Evolutionary conservation across 1,284 basidiomycete genomes (phyloP).

Genomic region (Serendipita sp.): DNA sequence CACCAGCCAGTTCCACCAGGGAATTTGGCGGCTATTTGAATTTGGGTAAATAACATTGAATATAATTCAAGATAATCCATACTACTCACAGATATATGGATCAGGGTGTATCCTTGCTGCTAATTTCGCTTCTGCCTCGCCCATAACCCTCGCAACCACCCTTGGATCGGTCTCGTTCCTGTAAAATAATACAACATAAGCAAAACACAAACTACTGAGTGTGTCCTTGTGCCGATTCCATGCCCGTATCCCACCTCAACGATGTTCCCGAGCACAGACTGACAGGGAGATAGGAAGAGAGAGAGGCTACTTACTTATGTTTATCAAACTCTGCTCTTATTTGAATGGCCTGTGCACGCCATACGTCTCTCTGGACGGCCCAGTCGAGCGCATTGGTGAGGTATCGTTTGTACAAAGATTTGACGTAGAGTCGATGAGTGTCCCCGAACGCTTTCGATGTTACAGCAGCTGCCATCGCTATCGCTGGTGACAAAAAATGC

Average conservation of each 20-base stretch:
- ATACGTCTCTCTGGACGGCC: conserved; percentile 72
- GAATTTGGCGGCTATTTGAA: conserved; percentile 45
- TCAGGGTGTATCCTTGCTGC: conserved; percentile 67
- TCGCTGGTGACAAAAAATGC: background rate
- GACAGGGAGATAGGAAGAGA: background rate
- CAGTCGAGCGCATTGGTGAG: conserved; percentile 81
- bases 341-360: conserved; percentile 69
- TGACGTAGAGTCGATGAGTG: conserved; percentile 76
- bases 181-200: background rate
- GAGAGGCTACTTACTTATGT: conserved; percentile 53
- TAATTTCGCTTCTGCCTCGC: conserved; percentile 68
- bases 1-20: conserved; percentile 85
- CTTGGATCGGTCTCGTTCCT: conserved; percentile 82
- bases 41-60: conserved; percentile 15
- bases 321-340: conserved; percentile 86
- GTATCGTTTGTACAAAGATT: conserved; percentile 79
- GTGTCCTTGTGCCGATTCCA: no score
- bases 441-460: conserved; percentile 44
- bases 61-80: conserved; percentile 15
- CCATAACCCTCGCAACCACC: conserved; percentile 65
- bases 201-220: background rate
- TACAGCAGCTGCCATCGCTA: conserved; percentile 5
- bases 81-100: conserved; percentile 68
- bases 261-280: background rate
- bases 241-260: background rate